These are phyloP conservation scores for Xylaria multiplex DNA, from an alignment of 2,329 filamentous ascomycete species.

Conservation along the genomic window DNA sequence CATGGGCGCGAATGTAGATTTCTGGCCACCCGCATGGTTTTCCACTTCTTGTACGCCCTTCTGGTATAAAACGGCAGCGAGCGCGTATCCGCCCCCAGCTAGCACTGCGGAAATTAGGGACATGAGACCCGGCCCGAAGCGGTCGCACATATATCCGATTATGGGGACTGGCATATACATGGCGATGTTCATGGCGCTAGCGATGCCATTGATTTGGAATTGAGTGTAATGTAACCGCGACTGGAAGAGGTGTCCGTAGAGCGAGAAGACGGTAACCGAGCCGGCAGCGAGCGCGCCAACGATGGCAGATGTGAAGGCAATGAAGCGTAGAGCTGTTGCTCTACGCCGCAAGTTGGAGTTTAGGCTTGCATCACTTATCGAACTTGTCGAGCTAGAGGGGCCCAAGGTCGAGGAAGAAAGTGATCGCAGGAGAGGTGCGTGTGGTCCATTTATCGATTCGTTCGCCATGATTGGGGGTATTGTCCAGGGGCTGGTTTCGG, in stretches of 20 bases:
- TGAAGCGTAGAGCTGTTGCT: conserved; percentile 49
- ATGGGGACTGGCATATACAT: conserved; percentile 93
- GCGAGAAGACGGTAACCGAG: conserved; percentile 90
- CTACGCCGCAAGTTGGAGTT: conserved; percentile 40
- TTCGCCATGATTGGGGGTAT: conserved; percentile 37
- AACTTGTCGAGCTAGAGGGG: conserved; percentile 44
- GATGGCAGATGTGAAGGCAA: conserved; percentile 66
- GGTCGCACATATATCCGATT: conserved; percentile 91
- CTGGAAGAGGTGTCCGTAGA: conserved; percentile 93
- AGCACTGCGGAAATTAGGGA: conserved; percentile 76
- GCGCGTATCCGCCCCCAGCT: conserved; percentile 83
- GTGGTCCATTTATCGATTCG: conserved; percentile 38
- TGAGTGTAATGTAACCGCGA: conserved; percentile 87
- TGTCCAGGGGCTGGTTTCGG: conserved; percentile 11
- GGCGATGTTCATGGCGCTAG: conserved; percentile 85
- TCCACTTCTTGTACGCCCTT: conserved; percentile 52
- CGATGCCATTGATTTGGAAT: conserved; percentile 87
- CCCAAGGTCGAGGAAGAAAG: conserved; percentile 46
- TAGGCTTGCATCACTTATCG: conserved; percentile 44
- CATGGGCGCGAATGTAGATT: conserved; percentile 83
- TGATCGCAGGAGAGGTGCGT: conserved; percentile 45
- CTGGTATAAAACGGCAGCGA: conserved; percentile 81
- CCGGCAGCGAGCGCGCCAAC: conserved; percentile 79
- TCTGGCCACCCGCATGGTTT: conserved; percentile 54
- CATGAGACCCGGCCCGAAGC: conserved; percentile 81